Evolutionary conservation across 2,329 filamentous ascomycete species (phyloP), one percentile per base, ranked within the genome.

Genomic region (Ascocoryne sarcoides): DNA sequence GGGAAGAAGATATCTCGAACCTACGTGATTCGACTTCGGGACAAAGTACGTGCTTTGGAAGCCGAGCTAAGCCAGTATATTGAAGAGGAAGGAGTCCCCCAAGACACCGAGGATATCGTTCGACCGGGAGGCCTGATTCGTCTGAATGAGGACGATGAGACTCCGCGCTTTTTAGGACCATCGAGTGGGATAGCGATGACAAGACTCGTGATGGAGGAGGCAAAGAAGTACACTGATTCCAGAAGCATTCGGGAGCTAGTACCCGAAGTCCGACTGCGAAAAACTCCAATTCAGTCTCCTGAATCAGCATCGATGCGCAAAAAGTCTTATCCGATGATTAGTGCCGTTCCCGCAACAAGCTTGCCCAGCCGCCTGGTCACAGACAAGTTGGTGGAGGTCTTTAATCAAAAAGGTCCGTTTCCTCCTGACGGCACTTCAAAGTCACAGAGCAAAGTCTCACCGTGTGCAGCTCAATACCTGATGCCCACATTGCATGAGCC

Each of bases 101-200:
- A 82, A 32, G 82, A 82, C 58, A 76, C 78, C 16, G 90, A 95
- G 61, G 79, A 92, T 52, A 84, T 95, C 62, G 79, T 95, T 53
- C 82, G 88, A 16, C 84, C 85, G 0, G 86, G 86, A 16, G 89
- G 88, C 18, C 75, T 90, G 51, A 86, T 96, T 53, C 82, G 82
- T 32, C 76, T 96, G 38, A 80, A 83, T 55, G 85, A 90, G 54
- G 80, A 81, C 41, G 87, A 94, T 60, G 90, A 95, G 63, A 81
- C 76, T 1, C 80, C 85, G 12, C 84, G 90, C 47, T 96, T 92
- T 59, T 69, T 98, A 2, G 92, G 92, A 0, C 85, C 92, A 2
- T 95, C 89, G 36, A 96, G 90, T 60, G 92, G 90, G 44, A 95
- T 95, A 55, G 86, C 88, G 57, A 94, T 96, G 68, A 94, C 89